Evolutionary conservation across 148 eudicot genomes (phyloP), one percentile per base, ranked within the genome.

Genomic region (Drosera capensis): DNA sequence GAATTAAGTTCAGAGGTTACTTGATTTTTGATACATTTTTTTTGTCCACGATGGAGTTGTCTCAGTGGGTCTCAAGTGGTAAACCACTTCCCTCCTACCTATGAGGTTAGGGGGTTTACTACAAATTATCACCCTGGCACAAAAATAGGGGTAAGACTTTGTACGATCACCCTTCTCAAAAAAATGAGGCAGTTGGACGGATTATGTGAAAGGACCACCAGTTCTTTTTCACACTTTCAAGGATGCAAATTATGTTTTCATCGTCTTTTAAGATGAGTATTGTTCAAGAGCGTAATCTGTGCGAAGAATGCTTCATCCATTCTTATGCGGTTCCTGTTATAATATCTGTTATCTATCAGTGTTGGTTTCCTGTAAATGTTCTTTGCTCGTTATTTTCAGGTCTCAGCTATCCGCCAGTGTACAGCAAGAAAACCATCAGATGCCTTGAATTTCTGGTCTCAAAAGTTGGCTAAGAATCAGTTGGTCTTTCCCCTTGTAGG

Each of bases 341-440:
- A 5, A 28, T 28, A 5, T 28, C 31, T 28, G 31, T 11, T 28
- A 28, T 28, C 11, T 6, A 28, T 28, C 7, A 5, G 11, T 28
- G 31, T 15, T 9, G 38, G n/a, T n/a, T 11, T 34, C 3, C 13
- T 34, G 14, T 9, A 0, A 34, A 34, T 28, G 31, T 1, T 40
- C 2, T 40, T 23, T 22, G 7, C 17, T 35, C 20, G 7, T 7
- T 34, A 37, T 48, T 49, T 31, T 26, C 75, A 86, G 86, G 77
- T 43, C 21, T 53, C 64, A 20, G 55, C 58, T 17, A 64, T 40
- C 41, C 56, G 43, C 13, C 42, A 25, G 46, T 55, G 36, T 48
- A 3, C 43, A 37, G 5, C 64, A 3, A 16, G 36, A 15, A 60
- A 59, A 29, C 58, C 42, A 8, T 45, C 55, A 20, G 15, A 54